phyloP scores from a whole-genome alignment of 78 protist species.

The Dictyostelium capitatum region DNA sequence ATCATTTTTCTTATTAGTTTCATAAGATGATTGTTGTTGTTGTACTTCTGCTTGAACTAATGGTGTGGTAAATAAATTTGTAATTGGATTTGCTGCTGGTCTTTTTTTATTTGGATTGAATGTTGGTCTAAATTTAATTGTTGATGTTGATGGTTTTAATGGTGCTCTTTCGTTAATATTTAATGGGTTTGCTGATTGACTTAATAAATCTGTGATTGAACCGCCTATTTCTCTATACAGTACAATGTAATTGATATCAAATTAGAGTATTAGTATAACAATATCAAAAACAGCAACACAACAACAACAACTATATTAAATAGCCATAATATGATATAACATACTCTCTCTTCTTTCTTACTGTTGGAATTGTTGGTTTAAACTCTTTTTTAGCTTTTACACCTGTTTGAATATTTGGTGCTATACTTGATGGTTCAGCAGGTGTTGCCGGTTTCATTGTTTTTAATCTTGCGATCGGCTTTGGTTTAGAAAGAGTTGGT shows the following conservation, averaged over 20 bases:
- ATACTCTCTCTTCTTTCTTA: constrained; percentile 44
- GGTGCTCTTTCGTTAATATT: neutral
- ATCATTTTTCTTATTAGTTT: constrained; percentile 4
- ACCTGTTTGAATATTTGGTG: neutral
- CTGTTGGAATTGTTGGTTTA: constrained; percentile 43
- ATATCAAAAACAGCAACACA: neutral
- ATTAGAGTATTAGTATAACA: neutral
- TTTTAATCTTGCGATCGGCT: constrained; percentile 49
- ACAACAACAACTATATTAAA: too few relatives aligned
- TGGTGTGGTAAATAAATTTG: constrained; percentile 7
- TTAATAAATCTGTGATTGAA: constrained; percentile 49
- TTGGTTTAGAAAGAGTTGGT: neutral
- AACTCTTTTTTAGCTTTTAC: constrained; percentile 41
- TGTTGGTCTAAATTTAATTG: neutral
- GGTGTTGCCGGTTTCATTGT: neutral
- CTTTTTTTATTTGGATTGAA: constrained; percentile 11
- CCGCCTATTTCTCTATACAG: constrained; percentile 28
- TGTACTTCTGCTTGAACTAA: neutral
- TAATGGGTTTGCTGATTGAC: constrained; percentile 33
- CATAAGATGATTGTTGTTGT: constrained; percentile 20
- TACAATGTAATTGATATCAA: neutral
- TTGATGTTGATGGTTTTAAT: neutral
- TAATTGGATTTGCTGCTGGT: constrained; percentile 27
- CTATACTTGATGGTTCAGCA: neutral
- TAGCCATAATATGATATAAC: too few relatives aligned